phyloP scores from a whole-genome alignment of 805 yeast genomes.

The Starmera pachycereana region DNA sequence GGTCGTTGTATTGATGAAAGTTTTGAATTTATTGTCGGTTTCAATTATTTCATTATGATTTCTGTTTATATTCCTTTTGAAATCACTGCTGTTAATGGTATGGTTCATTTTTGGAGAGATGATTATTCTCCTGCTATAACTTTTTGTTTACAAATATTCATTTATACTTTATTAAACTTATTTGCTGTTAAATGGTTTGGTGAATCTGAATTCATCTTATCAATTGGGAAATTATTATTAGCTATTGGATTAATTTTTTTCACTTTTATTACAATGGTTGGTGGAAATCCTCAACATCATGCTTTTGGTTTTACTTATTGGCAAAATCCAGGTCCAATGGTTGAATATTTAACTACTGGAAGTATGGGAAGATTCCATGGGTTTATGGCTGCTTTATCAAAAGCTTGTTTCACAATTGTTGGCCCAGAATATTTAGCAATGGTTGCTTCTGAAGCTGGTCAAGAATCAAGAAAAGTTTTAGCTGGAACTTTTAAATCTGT shows the following conservation, averaged over 20 bases:
- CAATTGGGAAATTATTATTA: slow-evolving; percentile 60
- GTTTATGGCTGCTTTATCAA: slow-evolving; percentile 55
- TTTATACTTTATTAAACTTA: slow-evolving; percentile 53
- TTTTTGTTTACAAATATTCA: slow-evolving; percentile 51
- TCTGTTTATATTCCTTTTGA: slow-evolving; percentile 53
- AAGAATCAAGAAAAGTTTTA: slow-evolving; percentile 58
- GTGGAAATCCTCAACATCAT: slow-evolving; percentile 72
- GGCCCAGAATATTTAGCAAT: slow-evolving; percentile 81
- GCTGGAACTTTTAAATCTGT: slow-evolving; percentile 71
- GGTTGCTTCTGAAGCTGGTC: slow-evolving; percentile 73
- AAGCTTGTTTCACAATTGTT: slow-evolving; percentile 67
- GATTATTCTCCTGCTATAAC: slow-evolving; percentile 67
- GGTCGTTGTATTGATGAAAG: slow-evolving; percentile 56
- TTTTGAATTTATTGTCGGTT: slow-evolving; percentile 61
- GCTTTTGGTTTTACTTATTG: slow-evolving; percentile 50
- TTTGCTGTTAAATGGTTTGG: slow-evolving; percentile 72
- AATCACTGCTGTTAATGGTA: slow-evolving; percentile 51
- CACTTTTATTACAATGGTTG: slow-evolving; percentile 74
- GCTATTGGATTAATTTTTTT: slow-evolving; percentile 64
- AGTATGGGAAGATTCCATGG: slow-evolving; percentile 59
- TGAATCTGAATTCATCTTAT: slow-evolving; percentile 70
- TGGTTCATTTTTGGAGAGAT: slow-evolving; percentile 66
- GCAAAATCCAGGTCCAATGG: slow-evolving; percentile 43
- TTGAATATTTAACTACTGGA: slow-evolving; percentile 43
- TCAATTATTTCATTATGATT: slow-evolving; percentile 47